Base-by-base conservation (phyloP, 345 rosid species). In the Bruguiera sexangula region DNA sequence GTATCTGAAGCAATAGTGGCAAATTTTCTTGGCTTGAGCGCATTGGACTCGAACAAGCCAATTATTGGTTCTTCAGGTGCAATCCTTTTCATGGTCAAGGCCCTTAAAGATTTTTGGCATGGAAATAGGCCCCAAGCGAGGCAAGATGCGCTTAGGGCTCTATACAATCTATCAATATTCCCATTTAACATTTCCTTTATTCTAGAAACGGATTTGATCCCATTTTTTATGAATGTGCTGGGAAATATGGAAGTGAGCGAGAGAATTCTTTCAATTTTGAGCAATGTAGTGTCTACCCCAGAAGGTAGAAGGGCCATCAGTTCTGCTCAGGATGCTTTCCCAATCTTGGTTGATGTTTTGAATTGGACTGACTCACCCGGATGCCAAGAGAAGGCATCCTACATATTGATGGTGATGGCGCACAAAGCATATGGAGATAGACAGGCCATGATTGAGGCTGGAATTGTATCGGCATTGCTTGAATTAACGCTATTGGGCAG, bases 221-320 rank as follows among this genome's bases (percentile, higher is more conserved):
- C 77, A 0, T 87, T 76, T 72, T 86, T 95, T 8, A 29, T 92
- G 75, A 87, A 70, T 72, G 52, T 80, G 5, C 68, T 95, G 71
- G 99, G 99, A 48, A 91, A 91, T 72, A 95, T 95, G 99, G 93
- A 95, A 62, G 82, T 85, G 6, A 95, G 97, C 57, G 99, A 87
- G 74, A 86, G 99, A 76, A 78, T 84, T 37, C 91, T 95, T n/a
- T 91, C 96, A 0, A 74, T 85, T 75, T 85, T 95, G 75, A 87
- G 96, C 86, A 95, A 92, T 81, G 54, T 84, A 31, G 93, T 88
- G 6, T 84, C 96, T 1, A 85, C 82, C 2, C 87, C 87, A 0
- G 99, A 95, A 83, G 99, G 99, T 55, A 78, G 97, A 74, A 95
- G 86, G 78, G 83, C 86, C 1, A 85, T 95, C 43, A 77, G 97